Percentiles rank a stretch among this genome's conserved stretches.
Conservation (phyloP, 371 early-diverging fungal species). For the Syncephalastrum sp. region DNA sequence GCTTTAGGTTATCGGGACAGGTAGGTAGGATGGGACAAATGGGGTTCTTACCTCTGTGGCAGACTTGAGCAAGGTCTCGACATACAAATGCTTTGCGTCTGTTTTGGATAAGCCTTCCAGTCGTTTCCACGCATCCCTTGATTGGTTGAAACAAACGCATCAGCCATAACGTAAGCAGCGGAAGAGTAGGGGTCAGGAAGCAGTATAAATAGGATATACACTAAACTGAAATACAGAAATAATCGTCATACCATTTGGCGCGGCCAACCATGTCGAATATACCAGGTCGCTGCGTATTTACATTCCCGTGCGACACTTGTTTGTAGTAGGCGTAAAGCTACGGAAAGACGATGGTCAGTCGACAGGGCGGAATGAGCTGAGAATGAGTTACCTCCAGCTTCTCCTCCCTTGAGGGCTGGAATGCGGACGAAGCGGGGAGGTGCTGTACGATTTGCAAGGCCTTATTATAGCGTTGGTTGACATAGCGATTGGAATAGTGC, state of each 20-base stretch:
- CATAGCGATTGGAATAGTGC: slow-evolving; percentile 26
- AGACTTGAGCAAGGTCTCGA: slow-evolving; percentile 23
- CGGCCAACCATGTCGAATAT: slow-evolving; percentile 49
- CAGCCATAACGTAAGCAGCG: background rate
- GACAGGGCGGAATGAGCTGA: background rate
- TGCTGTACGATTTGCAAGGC: slow-evolving; percentile 38
- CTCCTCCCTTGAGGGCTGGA: slow-evolving; percentile 42
- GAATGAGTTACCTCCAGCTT: slow-evolving; percentile 33
- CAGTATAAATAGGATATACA: background rate
- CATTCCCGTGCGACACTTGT: slow-evolving; percentile 43
- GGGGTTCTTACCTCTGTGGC: slow-evolving; percentile 24
- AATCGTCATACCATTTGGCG: slow-evolving; percentile 41
- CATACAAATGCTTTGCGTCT: slow-evolving; percentile 28
- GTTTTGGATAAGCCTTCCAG: slow-evolving; percentile 20
- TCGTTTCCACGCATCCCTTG: slow-evolving; percentile 32
- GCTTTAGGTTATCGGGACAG: background rate
- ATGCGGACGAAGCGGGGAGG: slow-evolving; percentile 28
- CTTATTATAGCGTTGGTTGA: slow-evolving; percentile 30
- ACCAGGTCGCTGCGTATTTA: slow-evolving; percentile 41
- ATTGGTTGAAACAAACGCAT: background rate
- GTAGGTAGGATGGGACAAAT: background rate
- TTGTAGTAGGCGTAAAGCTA: slow-evolving; percentile 51
- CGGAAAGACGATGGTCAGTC: background rate
- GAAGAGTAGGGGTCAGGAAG: too few species aligned
- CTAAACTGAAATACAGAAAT: background rate